phyloP scores from a whole-genome alignment of 2,329 filamentous ascomycete species.

The Plectosphaerella sp. region DNA sequence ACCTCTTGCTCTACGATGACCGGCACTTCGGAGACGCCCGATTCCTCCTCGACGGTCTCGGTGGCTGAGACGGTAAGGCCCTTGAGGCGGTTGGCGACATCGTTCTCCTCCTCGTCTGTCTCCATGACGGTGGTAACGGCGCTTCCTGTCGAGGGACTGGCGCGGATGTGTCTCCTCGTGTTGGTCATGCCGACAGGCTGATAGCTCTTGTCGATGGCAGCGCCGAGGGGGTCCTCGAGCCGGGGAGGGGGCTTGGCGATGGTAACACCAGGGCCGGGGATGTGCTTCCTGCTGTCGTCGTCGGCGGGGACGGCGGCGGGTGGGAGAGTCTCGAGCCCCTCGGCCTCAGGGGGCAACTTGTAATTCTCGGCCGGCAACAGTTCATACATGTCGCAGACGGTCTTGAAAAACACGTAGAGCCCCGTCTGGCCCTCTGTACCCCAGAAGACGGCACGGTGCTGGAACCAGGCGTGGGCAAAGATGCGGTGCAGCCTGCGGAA shows the following conservation, averaged over 20 bases:
- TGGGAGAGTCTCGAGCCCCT: constrained; percentile 62
- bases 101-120: constrained; percentile 69
- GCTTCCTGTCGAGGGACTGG: constrained; percentile 74
- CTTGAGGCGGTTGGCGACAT: constrained; percentile 39
- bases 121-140: constrained; percentile 79
- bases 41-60: constrained; percentile 56
- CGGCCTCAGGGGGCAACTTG: constrained; percentile 88
- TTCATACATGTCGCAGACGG: constrained; percentile 87
- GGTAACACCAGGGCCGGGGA: neutral
- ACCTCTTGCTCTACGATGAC: constrained; percentile 34
- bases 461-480: constrained; percentile 98
- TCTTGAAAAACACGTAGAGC: constrained; percentile 95
- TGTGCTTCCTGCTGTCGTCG: neutral
- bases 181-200: constrained; percentile 59
- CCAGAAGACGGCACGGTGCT: constrained; percentile 94
- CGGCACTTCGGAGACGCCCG: constrained; percentile 33
- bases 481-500: constrained; percentile 93
- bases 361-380: constrained; percentile 92
- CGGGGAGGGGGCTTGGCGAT: constrained; percentile 14
- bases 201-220: constrained; percentile 43
- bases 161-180: constrained; percentile 75
- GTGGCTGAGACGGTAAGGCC: constrained; percentile 41
- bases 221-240: constrained; percentile 2
- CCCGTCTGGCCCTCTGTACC: constrained; percentile 86
- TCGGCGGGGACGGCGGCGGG: constrained; percentile 29